These are phyloP conservation scores for Chytriomyces hyalinus DNA, from an alignment of 192 early-diverging fungal genomes.

Conservation along the genomic window DNA sequence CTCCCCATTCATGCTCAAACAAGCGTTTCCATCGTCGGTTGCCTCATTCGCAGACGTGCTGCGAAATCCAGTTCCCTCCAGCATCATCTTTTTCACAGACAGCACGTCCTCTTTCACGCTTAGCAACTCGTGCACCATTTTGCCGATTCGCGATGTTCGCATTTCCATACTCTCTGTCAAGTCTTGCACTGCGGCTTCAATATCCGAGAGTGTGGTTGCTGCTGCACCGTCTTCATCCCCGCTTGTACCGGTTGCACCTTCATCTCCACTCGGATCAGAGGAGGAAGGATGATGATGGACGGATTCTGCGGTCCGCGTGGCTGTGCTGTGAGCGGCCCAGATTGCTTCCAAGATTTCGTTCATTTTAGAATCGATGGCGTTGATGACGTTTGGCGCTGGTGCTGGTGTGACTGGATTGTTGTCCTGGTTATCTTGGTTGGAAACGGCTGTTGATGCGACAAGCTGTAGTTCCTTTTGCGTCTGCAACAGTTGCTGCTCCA, in stretches of 20 bases:
- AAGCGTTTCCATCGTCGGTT: not conserved
- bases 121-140: conserved; percentile 52
- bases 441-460: not conserved
- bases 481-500: not conserved
- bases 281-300: not conserved
- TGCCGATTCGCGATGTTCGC: conserved; percentile 51
- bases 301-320: not conserved
- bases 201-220: conserved; percentile 9
- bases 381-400: not conserved
- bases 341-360: conserved; percentile 27
- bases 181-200: conserved; percentile 42
- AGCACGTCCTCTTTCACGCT: not conserved
- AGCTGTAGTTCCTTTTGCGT: not conserved
- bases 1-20: not conserved
- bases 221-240: no score
- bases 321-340: conserved; percentile 32
- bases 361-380: conserved; percentile 1
- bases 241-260: not conserved
- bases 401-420: not conserved
- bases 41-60: not conserved
- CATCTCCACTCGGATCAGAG: not conserved
- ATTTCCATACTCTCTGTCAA: conserved; percentile 52
- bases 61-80: not conserved
- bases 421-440: not conserved
- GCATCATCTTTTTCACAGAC: not conserved